A percentile compares a stretch with the other conserved stretches of the same genome.
Evolutionary conservation across 139 green algal genomes (phyloP).

Genomic region (Coelastrella sp.): DNA sequence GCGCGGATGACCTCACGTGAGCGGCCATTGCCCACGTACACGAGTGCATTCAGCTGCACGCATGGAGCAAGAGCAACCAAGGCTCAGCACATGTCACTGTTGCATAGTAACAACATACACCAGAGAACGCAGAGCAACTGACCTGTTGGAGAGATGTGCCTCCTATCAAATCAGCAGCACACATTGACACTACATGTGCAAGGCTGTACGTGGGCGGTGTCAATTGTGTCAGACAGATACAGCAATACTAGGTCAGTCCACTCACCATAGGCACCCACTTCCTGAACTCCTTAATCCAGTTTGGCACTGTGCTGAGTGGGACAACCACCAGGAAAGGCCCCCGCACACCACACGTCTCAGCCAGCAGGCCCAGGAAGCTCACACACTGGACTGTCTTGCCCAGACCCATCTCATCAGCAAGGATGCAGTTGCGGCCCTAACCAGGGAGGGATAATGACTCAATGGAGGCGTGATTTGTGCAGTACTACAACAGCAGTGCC

Average conservation of each 20-base stretch:
- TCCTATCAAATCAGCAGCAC: no score
- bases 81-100: neutral
- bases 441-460: slow-evolving; percentile 43
- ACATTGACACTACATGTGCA: no score
- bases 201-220: no score
- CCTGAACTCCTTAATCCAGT: slow-evolving; percentile 99
- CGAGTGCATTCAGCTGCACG: slow-evolving; percentile 76
- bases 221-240: no score
- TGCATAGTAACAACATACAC: neutral
- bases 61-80: neutral
- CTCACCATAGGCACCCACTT: slow-evolving; percentile 88
- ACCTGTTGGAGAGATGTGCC: neutral
- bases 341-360: slow-evolving; percentile 93
- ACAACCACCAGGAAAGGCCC: slow-evolving; percentile 98
- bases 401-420: slow-evolving; percentile 91
- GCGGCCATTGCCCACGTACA: slow-evolving; percentile 92
- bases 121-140: neutral
- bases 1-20: slow-evolving; percentile 66
- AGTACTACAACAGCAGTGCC: no score
- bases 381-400: slow-evolving; percentile 99
- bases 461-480: slow-evolving; percentile 50
- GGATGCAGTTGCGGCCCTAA: slow-evolving; percentile 96
- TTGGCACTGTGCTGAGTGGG: slow-evolving; percentile 98
- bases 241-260: no score
- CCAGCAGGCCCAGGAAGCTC: slow-evolving; percentile 94